phyloP scores from a whole-genome alignment of 306 rosid genomes.

The Malus domestica region DNA sequence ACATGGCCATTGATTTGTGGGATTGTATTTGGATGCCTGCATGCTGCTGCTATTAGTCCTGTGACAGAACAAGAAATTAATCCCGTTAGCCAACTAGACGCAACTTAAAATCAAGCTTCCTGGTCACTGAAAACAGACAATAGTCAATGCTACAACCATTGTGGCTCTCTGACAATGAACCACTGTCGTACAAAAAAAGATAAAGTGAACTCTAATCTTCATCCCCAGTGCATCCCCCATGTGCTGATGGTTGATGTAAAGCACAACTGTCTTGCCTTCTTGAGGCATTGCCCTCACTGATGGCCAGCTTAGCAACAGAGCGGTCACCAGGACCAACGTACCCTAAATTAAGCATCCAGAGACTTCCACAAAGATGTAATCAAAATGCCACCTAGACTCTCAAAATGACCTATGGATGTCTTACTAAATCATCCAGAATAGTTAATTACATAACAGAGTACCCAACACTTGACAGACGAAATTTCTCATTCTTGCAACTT shows the following conservation, averaged over 20 bases:
- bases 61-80: constrained; percentile 6
- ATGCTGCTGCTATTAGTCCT: constrained; percentile 71
- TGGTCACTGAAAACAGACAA: not conserved
- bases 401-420: not conserved
- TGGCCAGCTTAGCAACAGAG: too few relatives aligned
- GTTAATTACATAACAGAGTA: not conserved
- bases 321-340: not conserved
- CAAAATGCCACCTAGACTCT: too few relatives aligned
- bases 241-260: not conserved
- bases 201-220: not conserved
- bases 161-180: not conserved
- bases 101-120: not conserved
- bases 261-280: not conserved
- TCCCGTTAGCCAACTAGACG: not conserved
- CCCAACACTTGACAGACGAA: not conserved
- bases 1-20: constrained; percentile 25
- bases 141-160: not conserved
- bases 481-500: not conserved
- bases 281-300: too few relatives aligned
- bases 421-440: not conserved
- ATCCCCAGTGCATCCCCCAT: not conserved
- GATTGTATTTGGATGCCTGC: constrained; percentile 30
- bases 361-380: not conserved
- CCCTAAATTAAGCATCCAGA: not conserved
- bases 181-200: not conserved